A percentile compares a stretch with the other conserved stretches of the same genome.
These are phyloP conservation scores for Pigoraptor vietnamica DNA, from an alignment of 78 protist species.

Conservation along the genomic window DNA sequence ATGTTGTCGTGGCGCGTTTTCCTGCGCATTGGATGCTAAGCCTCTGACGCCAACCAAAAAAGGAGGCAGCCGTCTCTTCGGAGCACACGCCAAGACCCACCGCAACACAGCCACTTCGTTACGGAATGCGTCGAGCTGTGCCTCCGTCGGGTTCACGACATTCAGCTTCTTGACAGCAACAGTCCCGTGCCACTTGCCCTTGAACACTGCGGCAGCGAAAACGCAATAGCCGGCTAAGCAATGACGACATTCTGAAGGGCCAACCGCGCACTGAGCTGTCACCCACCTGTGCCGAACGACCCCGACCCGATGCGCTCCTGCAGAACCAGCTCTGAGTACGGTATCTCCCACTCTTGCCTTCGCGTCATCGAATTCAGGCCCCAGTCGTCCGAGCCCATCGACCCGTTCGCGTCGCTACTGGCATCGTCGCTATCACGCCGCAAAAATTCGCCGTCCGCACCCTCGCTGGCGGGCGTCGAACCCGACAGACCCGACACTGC, in stretches of 20 bases:
- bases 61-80: background rate
- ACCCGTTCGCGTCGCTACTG: background rate
- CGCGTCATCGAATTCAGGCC: background rate
- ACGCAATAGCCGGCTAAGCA: background rate
- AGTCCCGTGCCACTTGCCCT: constrained; percentile 38
- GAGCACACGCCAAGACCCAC: too few relatives aligned
- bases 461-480: too few relatives aligned
- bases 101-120: constrained; percentile 24
- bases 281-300: constrained; percentile 16
- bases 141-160: constrained; percentile 9
- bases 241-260: too few relatives aligned
- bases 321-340: background rate
- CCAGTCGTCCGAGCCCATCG: background rate
- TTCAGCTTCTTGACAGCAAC: constrained; percentile 34
- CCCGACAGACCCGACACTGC: too few relatives aligned
- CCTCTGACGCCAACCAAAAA: too few relatives aligned
- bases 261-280: background rate
- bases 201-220: constrained; percentile 19
- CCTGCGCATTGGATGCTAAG: background rate
- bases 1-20: constrained; percentile 29
- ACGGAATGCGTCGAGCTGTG: constrained; percentile 9
- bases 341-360: constrained; percentile 16
- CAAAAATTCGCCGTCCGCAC: background rate
- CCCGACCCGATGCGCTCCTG: constrained; percentile 17
- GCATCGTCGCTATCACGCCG: background rate